Conservation (phyloP, 257 asterid genomes). For the Datura wrightii region DNA sequence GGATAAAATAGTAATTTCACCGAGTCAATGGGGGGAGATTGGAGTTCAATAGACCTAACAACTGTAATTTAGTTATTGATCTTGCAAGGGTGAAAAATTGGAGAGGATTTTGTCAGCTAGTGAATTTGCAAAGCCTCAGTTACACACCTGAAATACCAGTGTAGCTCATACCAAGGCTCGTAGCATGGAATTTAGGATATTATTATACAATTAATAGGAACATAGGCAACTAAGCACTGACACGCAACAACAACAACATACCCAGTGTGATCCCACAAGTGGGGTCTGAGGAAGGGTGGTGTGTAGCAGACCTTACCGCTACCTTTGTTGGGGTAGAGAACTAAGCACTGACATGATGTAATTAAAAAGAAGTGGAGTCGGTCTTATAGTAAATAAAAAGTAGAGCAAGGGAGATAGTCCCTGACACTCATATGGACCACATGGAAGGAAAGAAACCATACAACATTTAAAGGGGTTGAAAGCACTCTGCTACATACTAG, state of each 20-base stretch:
- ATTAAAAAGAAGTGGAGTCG: background rate
- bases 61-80: background rate
- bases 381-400: background rate
- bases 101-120: background rate
- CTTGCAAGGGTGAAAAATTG: background rate
- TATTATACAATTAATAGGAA: background rate
- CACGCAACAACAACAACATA: background rate
- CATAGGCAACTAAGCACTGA: background rate
- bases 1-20: constrained; percentile 7
- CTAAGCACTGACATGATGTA: background rate
- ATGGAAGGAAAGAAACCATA: background rate
- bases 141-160: background rate
- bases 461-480: background rate
- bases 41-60: background rate
- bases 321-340: constrained; percentile 2
- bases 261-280: background rate
- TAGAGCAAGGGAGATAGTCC: background rate
- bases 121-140: background rate
- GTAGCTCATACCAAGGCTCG: background rate
- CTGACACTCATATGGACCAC: background rate
- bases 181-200: background rate
- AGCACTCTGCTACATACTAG: background rate
- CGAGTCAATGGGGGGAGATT: background rate
- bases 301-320: background rate
- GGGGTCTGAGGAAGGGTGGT: background rate